Base-by-base conservation (phyloP, 495 filamentous ascomycete species). In the Baudoinia panamericana region DNA sequence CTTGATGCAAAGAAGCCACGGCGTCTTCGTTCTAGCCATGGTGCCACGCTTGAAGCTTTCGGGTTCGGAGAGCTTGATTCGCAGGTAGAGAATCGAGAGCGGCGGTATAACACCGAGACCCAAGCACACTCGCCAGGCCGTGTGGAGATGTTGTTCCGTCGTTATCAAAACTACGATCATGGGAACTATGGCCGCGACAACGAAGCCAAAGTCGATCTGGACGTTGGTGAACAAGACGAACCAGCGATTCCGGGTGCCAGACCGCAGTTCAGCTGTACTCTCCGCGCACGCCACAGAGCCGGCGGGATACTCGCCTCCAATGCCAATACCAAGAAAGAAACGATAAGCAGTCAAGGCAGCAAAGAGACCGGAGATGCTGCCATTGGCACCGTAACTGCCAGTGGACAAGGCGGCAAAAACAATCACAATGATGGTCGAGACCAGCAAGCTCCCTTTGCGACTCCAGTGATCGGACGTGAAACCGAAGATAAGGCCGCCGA, bases 201-300 rank as follows among this genome's bases (percentile, higher is more conserved):
- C 80, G 36, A 82, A 88, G 0, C 78, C 84, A 18, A 70, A 70
- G 56, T 93, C 83, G 45, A 95, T 92, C 64, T 82, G 77, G 24
- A 82, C 71, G 62, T 93, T 93, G 30, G 86, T 95, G 60, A 92
- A 93, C 48, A 92, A 67, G 53, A 92, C 84, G 59, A 93, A 95
- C 83, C 83, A 93, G 16, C 76, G 70, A 52, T 93, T 88, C 11
- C 86, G 65, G 17, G 76, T 76, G n/a, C 86, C 87, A 7, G 56
- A 55, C 56, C 82, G 82, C 43, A 93, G 62, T 55, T 93, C 83
- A 13, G 82, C 82, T 0, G 78, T 84, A 20, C 78, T 80, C 61
- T 95, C 87, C 15, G 84, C 82, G 36, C 75, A 79, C 0, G 79
- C 80, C 4, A 93, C 87, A 37, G 75, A 82, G 4, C 86, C 87